Evolutionary conservation across 345 rosid genomes (phyloP), one percentile per base, ranked within the genome.

Genomic region (Gynandropsis gynandra): DNA sequence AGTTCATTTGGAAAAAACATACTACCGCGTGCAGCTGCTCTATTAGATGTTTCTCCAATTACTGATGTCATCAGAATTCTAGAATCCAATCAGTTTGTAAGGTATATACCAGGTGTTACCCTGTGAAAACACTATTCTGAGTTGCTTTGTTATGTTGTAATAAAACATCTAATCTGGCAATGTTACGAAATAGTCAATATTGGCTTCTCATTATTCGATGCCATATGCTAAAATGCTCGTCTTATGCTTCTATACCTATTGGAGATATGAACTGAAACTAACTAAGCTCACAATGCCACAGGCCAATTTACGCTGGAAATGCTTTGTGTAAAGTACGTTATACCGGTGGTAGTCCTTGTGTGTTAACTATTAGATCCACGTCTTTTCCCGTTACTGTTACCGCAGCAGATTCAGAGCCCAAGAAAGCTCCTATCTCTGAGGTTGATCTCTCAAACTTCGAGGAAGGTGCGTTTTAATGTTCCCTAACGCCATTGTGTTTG

Each of bases 231-330:
- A 24, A 24, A 24, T 24, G 2, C 29, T 24, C 5, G 29, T 24
- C 29, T 24, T 24, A 24, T 44, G 50, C 20, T 56, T 12, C 8
- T 4, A 16, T 41, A 45, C 20, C 19, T 38, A 27, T 0, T 1
- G 6, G 52, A 45, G 13, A 27, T 47, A 10, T 32, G 16, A 57
- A 57, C 27, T 51, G 42, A 57, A 13, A 44, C 13, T 0, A 13
- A 44, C 13, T 0, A 27, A 59, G 51, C 14, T 59, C 41, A 0
- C 0, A 34, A 37, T 46, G 46, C 61, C 43, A 38, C 79, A 92
- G 99, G 80, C 99, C 99, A 47, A 88, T 92, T 61, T 92, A 88
- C 75, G 99, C 99, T 9, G 98, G 98, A 71, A 92, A 92, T 65
- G 98, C 95, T 2, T 84, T 92, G 36, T 87, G 88, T 69, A 78